Percentiles rank a stretch among this genome's conserved stretches.
phyloP scores from a whole-genome alignment of 176 grass and related monocot species.

The Thinopyrum elongatum region DNA sequence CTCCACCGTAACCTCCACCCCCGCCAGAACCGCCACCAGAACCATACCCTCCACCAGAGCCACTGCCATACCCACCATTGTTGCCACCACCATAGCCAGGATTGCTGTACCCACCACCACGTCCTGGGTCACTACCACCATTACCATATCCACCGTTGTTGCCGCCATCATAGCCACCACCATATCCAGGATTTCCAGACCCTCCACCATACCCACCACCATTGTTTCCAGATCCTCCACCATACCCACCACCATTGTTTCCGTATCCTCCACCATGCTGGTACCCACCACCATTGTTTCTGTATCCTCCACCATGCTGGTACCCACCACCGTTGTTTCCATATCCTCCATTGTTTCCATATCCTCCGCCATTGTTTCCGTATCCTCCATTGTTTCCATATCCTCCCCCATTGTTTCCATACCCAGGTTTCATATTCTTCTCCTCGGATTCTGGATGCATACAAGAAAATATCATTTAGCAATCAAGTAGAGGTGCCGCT shows the following conservation, averaged over 20 bases:
- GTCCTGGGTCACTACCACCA: background rate
- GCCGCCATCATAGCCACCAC: background rate
- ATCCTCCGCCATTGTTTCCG: background rate
- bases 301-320: background rate
- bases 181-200: background rate
- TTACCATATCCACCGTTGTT: background rate
- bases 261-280: background rate
- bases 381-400: background rate
- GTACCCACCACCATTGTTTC: background rate
- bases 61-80: background rate
- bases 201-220: slow-evolving; percentile 5
- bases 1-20: background rate
- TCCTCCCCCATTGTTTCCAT: background rate
- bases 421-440: slow-evolving; percentile 4
- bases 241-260: background rate
- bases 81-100: background rate
- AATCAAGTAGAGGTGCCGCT: background rate
- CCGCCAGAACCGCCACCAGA: background rate
- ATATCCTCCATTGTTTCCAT: background rate
- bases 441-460: slow-evolving; percentile 3
- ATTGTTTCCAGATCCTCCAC: background rate
- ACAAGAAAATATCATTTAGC: background rate
- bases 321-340: background rate
- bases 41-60: background rate
- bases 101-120: background rate